Evolutionary conservation across 2,329 filamentous ascomycete species (phyloP).

Genomic region (Sporothrix curviconia): DNA sequence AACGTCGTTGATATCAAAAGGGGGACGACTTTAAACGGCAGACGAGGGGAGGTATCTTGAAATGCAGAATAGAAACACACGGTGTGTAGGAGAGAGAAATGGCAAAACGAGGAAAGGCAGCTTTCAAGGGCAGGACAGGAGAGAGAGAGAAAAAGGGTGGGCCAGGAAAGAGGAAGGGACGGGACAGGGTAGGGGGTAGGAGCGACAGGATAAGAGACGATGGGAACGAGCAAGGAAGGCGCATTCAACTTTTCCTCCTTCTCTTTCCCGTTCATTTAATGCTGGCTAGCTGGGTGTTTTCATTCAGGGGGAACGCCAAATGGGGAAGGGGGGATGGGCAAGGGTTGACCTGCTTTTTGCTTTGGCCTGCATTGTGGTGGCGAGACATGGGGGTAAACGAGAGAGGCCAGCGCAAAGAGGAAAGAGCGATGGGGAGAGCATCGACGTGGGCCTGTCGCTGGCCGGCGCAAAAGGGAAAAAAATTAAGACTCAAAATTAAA

Average conservation of each 20-base stretch:
- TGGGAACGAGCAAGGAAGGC: slow-evolving; percentile 12
- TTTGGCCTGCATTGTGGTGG: not conserved
- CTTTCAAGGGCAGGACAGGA: slow-evolving; percentile 4
- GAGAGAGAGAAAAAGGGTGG: slow-evolving; percentile 11
- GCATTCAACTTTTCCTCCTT: slow-evolving; percentile 9
- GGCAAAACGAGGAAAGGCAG: slow-evolving; percentile 6
- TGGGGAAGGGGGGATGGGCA: slow-evolving; percentile 10
- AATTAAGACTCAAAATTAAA: slow-evolving; percentile 9
- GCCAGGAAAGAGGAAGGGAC: slow-evolving; percentile 8
- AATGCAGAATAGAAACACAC: slow-evolving; percentile 4
- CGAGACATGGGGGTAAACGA: not conserved
- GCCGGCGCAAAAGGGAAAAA: not conserved
- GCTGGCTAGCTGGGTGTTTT: slow-evolving; percentile 13
- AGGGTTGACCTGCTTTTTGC: slow-evolving; percentile 9
- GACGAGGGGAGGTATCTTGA: not conserved
- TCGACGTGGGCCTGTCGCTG: not conserved
- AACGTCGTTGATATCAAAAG: not conserved
- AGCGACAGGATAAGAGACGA: slow-evolving; percentile 10
- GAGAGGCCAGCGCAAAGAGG: not conserved
- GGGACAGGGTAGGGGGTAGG: slow-evolving; percentile 8
- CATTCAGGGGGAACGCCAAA: slow-evolving; percentile 14
- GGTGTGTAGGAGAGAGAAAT: not conserved
- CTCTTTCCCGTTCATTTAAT: not conserved
- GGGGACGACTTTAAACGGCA: not conserved
- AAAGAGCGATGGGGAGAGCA: slow-evolving; percentile 10